phyloP scores from a whole-genome alignment of 495 filamentous ascomycete species.

The Podospora anserina region DNA sequence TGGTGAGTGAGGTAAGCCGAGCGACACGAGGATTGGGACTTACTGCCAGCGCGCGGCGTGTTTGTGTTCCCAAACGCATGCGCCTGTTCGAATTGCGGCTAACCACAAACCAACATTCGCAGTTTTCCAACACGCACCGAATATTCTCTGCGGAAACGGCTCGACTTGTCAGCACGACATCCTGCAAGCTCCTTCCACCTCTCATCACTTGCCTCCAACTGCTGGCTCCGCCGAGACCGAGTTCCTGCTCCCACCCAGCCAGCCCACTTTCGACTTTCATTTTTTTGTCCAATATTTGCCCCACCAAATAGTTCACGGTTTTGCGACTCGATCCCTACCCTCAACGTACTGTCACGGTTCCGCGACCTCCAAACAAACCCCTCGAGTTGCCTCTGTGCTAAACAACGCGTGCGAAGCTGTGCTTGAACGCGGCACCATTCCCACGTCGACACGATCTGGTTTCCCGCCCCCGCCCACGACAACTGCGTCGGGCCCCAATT shows the following conservation, averaged over 20 bases:
- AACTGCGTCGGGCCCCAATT: not conserved
- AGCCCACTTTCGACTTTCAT: slow-evolving; percentile 1
- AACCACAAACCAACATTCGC: slow-evolving; percentile 2
- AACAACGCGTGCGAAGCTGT: not conserved
- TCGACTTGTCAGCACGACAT: not conserved
- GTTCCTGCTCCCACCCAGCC: not conserved
- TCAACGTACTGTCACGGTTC: not conserved
- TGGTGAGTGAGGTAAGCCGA: not conserved
- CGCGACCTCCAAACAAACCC: not conserved
- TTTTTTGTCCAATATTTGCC: not conserved
- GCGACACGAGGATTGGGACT: not conserved
- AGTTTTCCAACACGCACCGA: slow-evolving; percentile 7
- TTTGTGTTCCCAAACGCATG: not conserved
- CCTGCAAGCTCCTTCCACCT: not conserved
- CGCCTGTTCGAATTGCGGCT: not conserved
- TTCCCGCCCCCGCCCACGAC: not conserved
- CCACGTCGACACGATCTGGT: not conserved
- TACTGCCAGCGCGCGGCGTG: not conserved
- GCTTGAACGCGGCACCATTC: not conserved
- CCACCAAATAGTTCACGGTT: slow-evolving; percentile 1
- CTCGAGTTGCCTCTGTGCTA: not conserved
- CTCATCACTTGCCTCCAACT: too few species aligned
- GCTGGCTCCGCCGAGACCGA: not conserved
- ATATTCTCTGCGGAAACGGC: not conserved
- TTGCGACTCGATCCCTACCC: not conserved